phyloP scores from a whole-genome alignment of 73 alveolate species.

The Urostyla sp. region DNA sequence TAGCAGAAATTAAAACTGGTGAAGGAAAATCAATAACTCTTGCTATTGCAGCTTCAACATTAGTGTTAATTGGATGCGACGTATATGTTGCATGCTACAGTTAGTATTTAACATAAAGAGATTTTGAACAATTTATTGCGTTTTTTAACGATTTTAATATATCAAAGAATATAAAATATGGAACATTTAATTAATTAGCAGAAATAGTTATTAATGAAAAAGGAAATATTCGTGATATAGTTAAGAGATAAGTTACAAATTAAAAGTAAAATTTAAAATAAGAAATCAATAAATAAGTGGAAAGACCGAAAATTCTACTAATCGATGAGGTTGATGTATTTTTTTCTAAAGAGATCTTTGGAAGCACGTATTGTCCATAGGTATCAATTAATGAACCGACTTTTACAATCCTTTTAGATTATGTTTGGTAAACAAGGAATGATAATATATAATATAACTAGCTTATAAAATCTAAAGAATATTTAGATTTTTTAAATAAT shows the following conservation, averaged over 20 bases:
- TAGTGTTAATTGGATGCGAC: slow-evolving; percentile 57
- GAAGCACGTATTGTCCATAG: background rate
- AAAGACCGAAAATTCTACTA: slow-evolving; percentile 26
- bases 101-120: slow-evolving; percentile 58
- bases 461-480: background rate
- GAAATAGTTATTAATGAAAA: slow-evolving; percentile 16
- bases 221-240: slow-evolving; percentile 8
- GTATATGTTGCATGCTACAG: slow-evolving; percentile 61
- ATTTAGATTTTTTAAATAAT: background rate
- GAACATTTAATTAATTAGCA: slow-evolving; percentile 41
- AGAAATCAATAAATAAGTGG: no score
- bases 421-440: background rate
- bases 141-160: slow-evolving; percentile 18
- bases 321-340: slow-evolving; percentile 74
- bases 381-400: background rate
- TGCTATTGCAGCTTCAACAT: slow-evolving; percentile 58
- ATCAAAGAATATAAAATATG: slow-evolving; percentile 26
- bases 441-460: background rate
- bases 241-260: background rate
- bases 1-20: slow-evolving; percentile 66
- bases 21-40: slow-evolving; percentile 72
- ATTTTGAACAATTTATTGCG: slow-evolving; percentile 30
- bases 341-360: slow-evolving; percentile 10
- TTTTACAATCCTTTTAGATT: background rate
- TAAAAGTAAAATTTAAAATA: no score